Conservation (phyloP, 192 early-diverging fungal species). For the Chytriomyces confervae region DNA sequence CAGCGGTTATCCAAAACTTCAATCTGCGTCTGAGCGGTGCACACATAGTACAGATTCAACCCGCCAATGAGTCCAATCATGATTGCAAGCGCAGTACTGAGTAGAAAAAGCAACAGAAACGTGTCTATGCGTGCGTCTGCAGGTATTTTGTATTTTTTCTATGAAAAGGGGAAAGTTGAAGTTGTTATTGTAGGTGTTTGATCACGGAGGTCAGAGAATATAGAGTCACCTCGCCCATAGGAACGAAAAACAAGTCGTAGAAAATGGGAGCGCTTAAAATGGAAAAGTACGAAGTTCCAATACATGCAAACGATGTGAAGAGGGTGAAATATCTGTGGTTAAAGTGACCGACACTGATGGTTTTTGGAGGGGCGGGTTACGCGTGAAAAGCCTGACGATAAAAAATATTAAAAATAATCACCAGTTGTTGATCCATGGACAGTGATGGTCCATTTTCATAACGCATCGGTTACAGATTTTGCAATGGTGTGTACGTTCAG, state of each 20-base stretch:
- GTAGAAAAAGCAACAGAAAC: slow-evolving; percentile 43
- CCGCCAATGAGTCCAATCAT: slow-evolving; percentile 43
- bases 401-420: neutral
- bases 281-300: slow-evolving; percentile 37
- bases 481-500: slow-evolving; percentile 55
- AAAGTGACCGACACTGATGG: slow-evolving; percentile 50
- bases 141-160: slow-evolving; percentile 8
- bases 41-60: slow-evolving; percentile 55
- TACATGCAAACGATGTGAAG: slow-evolving; percentile 49
- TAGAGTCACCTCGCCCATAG: neutral
- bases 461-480: slow-evolving; percentile 54
- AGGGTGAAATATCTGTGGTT: slow-evolving; percentile 64
- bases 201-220: neutral
- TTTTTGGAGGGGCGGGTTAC: neutral
- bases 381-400: neutral
- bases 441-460: slow-evolving; percentile 55
- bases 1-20: slow-evolving; percentile 49
- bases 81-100: slow-evolving; percentile 39
- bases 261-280: slow-evolving; percentile 23
- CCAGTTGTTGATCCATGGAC: slow-evolving; percentile 55
- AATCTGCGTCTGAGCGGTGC: slow-evolving; percentile 56
- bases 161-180: neutral
- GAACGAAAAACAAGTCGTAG: slow-evolving; percentile 21
- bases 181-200: neutral
- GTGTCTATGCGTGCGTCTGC: neutral